Evolutionary conservation across 2,329 filamentous ascomycete species (phyloP).

Genomic region (Trichophyton simii): DNA sequence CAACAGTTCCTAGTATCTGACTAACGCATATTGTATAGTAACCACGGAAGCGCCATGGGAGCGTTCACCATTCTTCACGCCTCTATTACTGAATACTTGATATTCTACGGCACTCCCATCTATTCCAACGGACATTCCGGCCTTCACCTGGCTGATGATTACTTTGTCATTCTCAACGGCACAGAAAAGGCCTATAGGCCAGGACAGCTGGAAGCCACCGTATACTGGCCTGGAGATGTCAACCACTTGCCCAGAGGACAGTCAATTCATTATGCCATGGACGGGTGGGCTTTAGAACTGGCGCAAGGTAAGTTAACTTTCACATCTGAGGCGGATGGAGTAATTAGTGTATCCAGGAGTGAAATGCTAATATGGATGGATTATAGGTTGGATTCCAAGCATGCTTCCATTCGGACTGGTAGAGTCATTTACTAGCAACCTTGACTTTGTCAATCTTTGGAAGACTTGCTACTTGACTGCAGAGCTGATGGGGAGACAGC

Average conservation of each 20-base stretch:
- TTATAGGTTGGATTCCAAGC: slow-evolving; percentile 64
- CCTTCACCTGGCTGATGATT: slow-evolving; percentile 84
- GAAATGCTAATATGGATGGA: slow-evolving; percentile 25
- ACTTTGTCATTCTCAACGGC: slow-evolving; percentile 79
- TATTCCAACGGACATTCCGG: slow-evolving; percentile 82
- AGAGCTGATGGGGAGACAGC: slow-evolving; percentile 61
- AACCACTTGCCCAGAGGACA: slow-evolving; percentile 60
- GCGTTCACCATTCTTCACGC: slow-evolving; percentile 76
- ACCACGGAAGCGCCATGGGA: slow-evolving; percentile 30
- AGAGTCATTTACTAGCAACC: slow-evolving; percentile 64
- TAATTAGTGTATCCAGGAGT: slow-evolving; percentile 14
- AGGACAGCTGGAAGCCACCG: slow-evolving; percentile 53
- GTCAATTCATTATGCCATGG: slow-evolving; percentile 76
- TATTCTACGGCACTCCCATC: slow-evolving; percentile 67
- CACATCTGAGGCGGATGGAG: neutral
- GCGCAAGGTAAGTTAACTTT: slow-evolving; percentile 33
- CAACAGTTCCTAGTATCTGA: neutral
- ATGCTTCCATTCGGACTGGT: slow-evolving; percentile 87
- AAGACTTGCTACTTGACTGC: slow-evolving; percentile 62
- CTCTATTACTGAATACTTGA: slow-evolving; percentile 77
- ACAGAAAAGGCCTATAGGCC: slow-evolving; percentile 63
- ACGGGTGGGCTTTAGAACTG: slow-evolving; percentile 72
- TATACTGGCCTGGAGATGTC: slow-evolving; percentile 56
- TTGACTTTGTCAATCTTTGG: slow-evolving; percentile 79
- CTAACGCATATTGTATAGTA: slow-evolving; percentile 5